phyloP scores from a whole-genome alignment of 129 eudicot species.

The Saussurea involucrata region DNA sequence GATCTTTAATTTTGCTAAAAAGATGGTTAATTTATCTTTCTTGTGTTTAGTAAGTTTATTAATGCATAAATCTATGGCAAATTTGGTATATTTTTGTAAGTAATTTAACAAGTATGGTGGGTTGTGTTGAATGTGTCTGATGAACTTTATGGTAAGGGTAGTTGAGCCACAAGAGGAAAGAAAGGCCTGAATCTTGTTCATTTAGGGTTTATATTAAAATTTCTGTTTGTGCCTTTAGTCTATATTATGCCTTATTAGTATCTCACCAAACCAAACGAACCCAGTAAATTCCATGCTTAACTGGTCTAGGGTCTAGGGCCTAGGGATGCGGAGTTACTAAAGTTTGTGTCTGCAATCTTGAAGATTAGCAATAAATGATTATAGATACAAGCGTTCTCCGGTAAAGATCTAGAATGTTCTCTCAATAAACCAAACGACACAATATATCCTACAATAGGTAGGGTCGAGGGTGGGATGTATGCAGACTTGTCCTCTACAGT shows the following conservation, averaged over 20 bases:
- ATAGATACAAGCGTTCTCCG: no score
- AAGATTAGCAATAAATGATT: neutral
- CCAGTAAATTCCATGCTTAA: neutral
- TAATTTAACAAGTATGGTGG: neutral
- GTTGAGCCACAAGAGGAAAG: neutral
- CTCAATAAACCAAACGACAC: no score
- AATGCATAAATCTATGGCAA: neutral
- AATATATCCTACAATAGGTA: no score
- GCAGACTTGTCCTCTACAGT: no score
- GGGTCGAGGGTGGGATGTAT: no score
- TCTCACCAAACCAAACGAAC: neutral
- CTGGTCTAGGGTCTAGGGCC: no score
- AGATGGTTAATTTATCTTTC: neutral
- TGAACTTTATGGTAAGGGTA: neutral
- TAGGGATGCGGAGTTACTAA: neutral
- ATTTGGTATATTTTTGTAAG: neutral
- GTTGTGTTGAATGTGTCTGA: neutral
- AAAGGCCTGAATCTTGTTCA: neutral
- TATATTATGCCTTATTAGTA: neutral
- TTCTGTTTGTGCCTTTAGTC: neutral
- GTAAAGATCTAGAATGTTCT: no score
- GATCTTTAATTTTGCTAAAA: neutral
- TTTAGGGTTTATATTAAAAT: neutral
- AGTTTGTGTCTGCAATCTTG: neutral
- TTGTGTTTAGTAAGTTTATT: neutral